Percentiles rank a stretch among this genome's conserved stretches.
These are phyloP conservation scores for Pseudopithomyces chartarum DNA, from an alignment of 2,329 filamentous ascomycete species.

Conservation along the genomic window DNA sequence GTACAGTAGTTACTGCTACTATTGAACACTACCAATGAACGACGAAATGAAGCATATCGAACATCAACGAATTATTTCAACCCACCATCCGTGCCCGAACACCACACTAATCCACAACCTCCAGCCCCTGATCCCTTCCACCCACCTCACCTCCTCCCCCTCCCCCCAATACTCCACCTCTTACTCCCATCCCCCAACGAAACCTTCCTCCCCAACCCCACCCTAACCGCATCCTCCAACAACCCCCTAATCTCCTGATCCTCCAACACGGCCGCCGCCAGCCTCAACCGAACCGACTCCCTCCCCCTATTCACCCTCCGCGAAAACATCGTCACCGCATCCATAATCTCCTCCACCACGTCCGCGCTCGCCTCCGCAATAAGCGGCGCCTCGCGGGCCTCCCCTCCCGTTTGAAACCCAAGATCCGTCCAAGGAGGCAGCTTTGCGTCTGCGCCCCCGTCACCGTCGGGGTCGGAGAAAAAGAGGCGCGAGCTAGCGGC, in stretches of 20 bases:
- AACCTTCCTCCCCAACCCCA: constrained; percentile 8
- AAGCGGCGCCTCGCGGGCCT: not conserved
- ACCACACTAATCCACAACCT: too few species aligned
- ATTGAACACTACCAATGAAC: too few species aligned
- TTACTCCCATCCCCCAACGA: constrained; percentile 10
- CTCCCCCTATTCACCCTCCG: constrained; percentile 17
- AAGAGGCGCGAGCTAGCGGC: constrained; percentile 6
- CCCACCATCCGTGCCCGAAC: too few species aligned
- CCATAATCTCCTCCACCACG: constrained; percentile 21
- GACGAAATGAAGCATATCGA: too few species aligned
- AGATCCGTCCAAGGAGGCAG: not conserved
- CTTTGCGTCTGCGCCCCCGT: not conserved
- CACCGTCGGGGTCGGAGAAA: constrained; percentile 1
- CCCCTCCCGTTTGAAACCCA: not conserved
- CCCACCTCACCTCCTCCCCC: not conserved
- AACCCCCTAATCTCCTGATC: constrained; percentile 8
- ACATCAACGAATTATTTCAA: too few species aligned
- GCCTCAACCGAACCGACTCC: constrained; percentile 8
- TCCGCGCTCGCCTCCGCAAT: constrained; percentile 10
- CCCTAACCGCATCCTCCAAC: constrained; percentile 3
- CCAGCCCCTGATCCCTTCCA: too few species aligned
- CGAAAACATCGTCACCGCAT: constrained; percentile 19
- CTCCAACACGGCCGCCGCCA: constrained; percentile 5
- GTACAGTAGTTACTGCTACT: too few species aligned
- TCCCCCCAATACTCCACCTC: constrained; percentile 11